Evolutionary conservation across 495 filamentous ascomycete genomes (phyloP), one percentile per base, ranked within the genome.

Genomic region (Coniosporium apollinis): DNA sequence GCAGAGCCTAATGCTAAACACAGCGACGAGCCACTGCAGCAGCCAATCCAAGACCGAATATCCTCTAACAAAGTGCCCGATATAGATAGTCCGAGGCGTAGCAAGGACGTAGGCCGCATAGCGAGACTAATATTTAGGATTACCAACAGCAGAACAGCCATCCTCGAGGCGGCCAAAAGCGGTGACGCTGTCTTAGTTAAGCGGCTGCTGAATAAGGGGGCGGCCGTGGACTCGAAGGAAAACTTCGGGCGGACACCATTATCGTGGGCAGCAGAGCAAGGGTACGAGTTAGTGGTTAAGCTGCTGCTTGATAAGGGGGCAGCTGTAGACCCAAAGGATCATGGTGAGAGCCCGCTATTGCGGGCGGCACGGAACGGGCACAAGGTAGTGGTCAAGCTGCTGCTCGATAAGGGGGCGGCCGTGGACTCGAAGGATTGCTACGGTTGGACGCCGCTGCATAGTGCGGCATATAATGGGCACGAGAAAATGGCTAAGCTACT

Each of bases 171-270:
- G 24, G 33, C 22, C 17, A 17, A 15, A 4, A 4, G 24, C 18
- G 22, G 33, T 22, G 22, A 36, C 22, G 33, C 4, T 9, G 18
- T 21, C 22, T 36, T 26, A 36, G 22, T 36, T 36, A 14, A 25
- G 22, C 9, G 8, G 21, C 21, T 33, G 30, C 30, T 33, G 19
- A 16, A 33, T 8, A 36, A 36, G 24, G 33, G 33, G 18, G 33
- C 33, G 3, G 19, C 19, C 3, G 33, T 26, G 7, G 15, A 36
- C 19, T 36, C 18, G 22, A 22, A 10, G 17, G 33, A 36, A 22
- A 9, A 6, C 9, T 3, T 8, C 14, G 17, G 33, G 3, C 21
- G 3, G 19, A 36, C 33, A 14, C 19, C 22, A 9, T 3, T 36
- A 21, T 26, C 6, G 5, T 25, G 33, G 33, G 33, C 33, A 16